Conservation (phyloP, 306 rosid genomes). For the Quercus glauca region DNA sequence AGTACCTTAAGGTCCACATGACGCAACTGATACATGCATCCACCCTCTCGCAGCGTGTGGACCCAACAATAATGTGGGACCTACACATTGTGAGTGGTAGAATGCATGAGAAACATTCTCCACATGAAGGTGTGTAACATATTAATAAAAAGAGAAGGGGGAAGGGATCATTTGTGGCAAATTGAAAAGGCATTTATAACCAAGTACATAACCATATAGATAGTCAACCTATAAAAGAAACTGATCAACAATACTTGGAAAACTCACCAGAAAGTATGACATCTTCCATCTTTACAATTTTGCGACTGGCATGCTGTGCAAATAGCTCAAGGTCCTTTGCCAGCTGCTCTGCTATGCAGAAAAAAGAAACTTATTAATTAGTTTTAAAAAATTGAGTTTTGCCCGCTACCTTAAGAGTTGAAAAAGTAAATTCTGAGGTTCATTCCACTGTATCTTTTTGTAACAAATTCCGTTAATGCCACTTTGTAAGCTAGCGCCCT, state of each 20-base stretch:
- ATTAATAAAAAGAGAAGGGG: too few relatives aligned
- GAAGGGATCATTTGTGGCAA: not conserved
- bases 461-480: not conserved
- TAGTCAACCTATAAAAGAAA: not conserved
- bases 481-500: not conserved
- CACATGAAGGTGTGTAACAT: too few relatives aligned
- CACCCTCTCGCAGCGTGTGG: too few relatives aligned
- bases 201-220: not conserved
- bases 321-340: constrained; percentile 86
- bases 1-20: too few relatives aligned
- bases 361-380: not conserved
- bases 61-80: too few relatives aligned
- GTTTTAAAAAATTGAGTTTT: not conserved
- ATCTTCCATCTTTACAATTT: constrained; percentile 80
- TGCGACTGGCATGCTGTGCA: constrained; percentile 81
- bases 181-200: not conserved
- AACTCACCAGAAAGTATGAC: constrained; percentile 80
- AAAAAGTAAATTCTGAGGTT: not conserved
- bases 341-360: constrained; percentile 54
- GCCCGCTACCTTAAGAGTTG: not conserved
- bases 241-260: not conserved
- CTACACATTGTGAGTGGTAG: too few relatives aligned
- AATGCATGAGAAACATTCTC: too few relatives aligned
- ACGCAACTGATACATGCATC: too few relatives aligned
- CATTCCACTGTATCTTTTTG: not conserved